phyloP scores from a whole-genome alignment of 2,329 filamentous ascomycete species.

The Chaetomiaceae sp. region DNA sequence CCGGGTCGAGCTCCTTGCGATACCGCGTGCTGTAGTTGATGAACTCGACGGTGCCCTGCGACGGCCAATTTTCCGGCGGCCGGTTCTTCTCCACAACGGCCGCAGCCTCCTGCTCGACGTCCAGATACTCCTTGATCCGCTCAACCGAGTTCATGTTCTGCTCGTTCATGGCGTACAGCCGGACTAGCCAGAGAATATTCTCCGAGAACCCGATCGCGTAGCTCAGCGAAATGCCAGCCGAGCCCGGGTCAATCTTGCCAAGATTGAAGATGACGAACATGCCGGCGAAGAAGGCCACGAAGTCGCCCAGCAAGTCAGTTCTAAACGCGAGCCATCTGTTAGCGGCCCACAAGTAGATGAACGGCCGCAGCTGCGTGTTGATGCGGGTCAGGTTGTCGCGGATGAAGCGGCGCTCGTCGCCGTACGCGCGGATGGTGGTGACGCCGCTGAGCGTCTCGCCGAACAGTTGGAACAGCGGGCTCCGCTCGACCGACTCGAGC shows the following conservation, averaged over 20 bases:
- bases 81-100: conserved; percentile 71
- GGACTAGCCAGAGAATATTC: conserved; percentile 93
- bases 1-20: conserved; percentile 77
- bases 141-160: conserved; percentile 99
- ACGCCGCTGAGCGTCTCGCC: conserved; percentile 92
- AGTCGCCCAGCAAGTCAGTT: conserved; percentile 81
- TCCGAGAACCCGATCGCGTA: conserved; percentile 97
- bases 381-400: conserved; percentile 83
- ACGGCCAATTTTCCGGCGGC: conserved; percentile 77
- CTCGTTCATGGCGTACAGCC: conserved; percentile 89
- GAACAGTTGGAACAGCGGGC: conserved; percentile 95
- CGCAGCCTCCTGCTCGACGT: conserved; percentile 87
- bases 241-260: conserved; percentile 78
- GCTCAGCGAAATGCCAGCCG: conserved; percentile 86
- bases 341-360: conserved; percentile 92
- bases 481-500: conserved; percentile 87
- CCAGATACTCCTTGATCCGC: conserved; percentile 92
- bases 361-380: conserved; percentile 86
- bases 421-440: conserved; percentile 93
- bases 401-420: conserved; percentile 88
- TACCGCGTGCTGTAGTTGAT: conserved; percentile 85
- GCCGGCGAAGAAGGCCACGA: conserved; percentile 90
- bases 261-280: conserved; percentile 83
- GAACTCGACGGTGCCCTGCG: conserved; percentile 79
- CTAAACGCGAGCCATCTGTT: conserved; percentile 95